A percentile compares a stretch with the other conserved stretches of the same genome.
Conservation (phyloP, 805 yeast species). For the Yamadazyma takamatsuzukensis region DNA sequence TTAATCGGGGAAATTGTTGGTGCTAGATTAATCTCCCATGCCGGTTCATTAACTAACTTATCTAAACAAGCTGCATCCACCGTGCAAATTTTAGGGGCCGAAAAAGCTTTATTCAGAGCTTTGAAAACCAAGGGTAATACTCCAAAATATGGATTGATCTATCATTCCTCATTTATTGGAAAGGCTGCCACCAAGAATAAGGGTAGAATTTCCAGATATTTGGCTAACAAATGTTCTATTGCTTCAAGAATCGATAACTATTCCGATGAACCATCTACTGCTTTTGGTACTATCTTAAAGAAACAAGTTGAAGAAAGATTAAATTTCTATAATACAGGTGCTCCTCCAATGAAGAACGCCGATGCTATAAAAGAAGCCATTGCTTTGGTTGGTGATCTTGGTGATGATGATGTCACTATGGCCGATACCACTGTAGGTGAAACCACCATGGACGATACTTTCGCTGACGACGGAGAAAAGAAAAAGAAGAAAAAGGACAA, state of each 20-base stretch:
- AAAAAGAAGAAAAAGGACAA: conserved; percentile 26
- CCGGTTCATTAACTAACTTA: conserved; percentile 94
- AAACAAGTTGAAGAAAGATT: conserved; percentile 98
- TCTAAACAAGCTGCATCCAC: conserved; percentile 99
- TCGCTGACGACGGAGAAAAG: conserved; percentile 27
- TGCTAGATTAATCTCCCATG: conserved; percentile 96
- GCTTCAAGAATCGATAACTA: conserved; percentile 98
- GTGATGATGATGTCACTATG: conserved; percentile 24
- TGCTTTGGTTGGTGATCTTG: conserved; percentile 56
- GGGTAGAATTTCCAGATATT: conserved; percentile 97
- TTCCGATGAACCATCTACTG: conserved; percentile 88
- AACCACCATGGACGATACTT: conserved; percentile 19
- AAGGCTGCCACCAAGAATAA: conserved; percentile 94
- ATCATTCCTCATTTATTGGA: conserved; percentile 92
- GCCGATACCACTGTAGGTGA: conserved; percentile 29
- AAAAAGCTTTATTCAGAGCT: conserved; percentile 94
- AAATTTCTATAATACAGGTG: conserved; percentile 93
- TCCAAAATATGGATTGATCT: conserved; percentile 92
- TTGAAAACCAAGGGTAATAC: conserved; percentile 95
- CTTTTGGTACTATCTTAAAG: conserved; percentile 86
- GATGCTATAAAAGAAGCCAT: conserved; percentile 93
- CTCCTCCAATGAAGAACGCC: conserved; percentile 92
- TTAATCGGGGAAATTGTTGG: conserved; percentile 99
- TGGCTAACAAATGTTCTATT: conserved; percentile 98
- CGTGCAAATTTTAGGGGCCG: conserved; percentile 96